Percentiles rank a stretch among this genome's conserved stretches.
Evolutionary conservation across 768 basidiomycete species (phyloP).

Genomic region (Tulasnella sp.): DNA sequence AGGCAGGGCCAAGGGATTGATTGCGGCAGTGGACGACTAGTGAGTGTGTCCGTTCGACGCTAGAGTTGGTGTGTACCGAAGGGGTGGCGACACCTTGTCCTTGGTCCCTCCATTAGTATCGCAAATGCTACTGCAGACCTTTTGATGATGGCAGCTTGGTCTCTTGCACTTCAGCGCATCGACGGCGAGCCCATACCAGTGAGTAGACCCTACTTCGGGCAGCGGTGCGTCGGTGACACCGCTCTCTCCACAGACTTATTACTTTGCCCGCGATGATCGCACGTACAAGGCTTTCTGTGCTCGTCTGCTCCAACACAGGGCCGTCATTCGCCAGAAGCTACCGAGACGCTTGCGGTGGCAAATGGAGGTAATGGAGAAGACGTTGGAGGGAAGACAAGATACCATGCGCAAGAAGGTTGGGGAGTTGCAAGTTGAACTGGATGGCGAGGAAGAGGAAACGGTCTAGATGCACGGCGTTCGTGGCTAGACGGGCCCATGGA

Average conservation of each 20-base stretch:
- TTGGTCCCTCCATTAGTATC: slow-evolving; percentile 36
- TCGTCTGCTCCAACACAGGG: slow-evolving; percentile 29
- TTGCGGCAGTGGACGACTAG: slow-evolving; percentile 86
- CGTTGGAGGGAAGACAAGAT: slow-evolving; percentile 51
- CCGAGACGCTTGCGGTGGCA: slow-evolving; percentile 52
- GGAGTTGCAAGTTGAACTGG: slow-evolving; percentile 46
- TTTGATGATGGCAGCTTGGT: slow-evolving; percentile 46
- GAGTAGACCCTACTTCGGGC: not conserved
- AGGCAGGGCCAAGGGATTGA: slow-evolving; percentile 51
- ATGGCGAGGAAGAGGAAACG: slow-evolving; percentile 28
- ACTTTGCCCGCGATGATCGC: slow-evolving; percentile 87
- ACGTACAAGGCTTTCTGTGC: slow-evolving; percentile 57
- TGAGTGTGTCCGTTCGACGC: slow-evolving; percentile 32
- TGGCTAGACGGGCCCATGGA: too few species aligned
- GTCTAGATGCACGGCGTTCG: too few species aligned
- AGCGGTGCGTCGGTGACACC: not conserved
- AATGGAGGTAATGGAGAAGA: slow-evolving; percentile 45
- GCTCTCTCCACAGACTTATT: slow-evolving; percentile 48
- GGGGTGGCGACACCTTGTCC: not conserved
- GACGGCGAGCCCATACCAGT: slow-evolving; percentile 7
- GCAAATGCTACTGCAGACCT: slow-evolving; percentile 84
- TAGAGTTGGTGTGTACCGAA: not conserved
- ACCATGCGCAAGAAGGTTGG: slow-evolving; percentile 63
- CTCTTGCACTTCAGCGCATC: not conserved
- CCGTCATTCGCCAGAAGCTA: slow-evolving; percentile 33